Percentiles rank a stretch among this genome's conserved stretches.
These are phyloP conservation scores for Clavariopsis aquatica DNA, from an alignment of 495 filamentous ascomycete species.

Conservation along the genomic window DNA sequence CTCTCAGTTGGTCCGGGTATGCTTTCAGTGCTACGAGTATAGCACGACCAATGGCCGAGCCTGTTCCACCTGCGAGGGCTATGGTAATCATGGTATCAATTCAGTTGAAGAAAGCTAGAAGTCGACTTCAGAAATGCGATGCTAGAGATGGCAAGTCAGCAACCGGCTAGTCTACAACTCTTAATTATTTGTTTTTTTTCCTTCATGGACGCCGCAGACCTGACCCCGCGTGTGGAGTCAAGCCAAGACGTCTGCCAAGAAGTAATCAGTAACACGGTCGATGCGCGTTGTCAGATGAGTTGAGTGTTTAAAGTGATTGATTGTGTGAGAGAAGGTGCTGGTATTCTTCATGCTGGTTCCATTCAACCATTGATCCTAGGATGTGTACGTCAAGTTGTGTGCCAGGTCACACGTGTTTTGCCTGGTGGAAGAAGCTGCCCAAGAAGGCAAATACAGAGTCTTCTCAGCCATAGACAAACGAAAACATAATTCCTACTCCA, in stretches of 20 bases:
- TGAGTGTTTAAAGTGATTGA: background rate
- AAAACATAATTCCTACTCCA: too few relatives aligned
- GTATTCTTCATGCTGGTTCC: background rate
- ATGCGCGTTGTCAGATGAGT: conserved; percentile 12
- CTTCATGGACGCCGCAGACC: background rate
- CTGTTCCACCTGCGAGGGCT: conserved; percentile 24
- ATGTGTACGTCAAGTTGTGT: too few relatives aligned
- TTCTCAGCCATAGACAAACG: too few relatives aligned
- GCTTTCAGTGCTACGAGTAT: conserved; percentile 9
- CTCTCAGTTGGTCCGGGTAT: conserved; percentile 16
- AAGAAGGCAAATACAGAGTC: too few relatives aligned
- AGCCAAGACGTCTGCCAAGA: conserved; percentile 1
- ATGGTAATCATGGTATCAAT: conserved; percentile 26
- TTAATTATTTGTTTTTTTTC: background rate
- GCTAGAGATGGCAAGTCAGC: background rate
- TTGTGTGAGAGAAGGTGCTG: background rate
- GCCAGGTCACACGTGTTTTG: too few relatives aligned
- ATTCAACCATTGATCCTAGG: background rate
- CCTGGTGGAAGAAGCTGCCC: too few relatives aligned
- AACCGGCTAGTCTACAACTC: background rate
- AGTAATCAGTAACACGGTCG: background rate
- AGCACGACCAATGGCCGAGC: conserved; percentile 14
- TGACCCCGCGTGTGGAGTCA: conserved; percentile 15
- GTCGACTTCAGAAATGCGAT: background rate
- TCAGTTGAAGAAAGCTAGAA: too few relatives aligned